Base-by-base conservation (phyloP, 345 rosid genomes). In the Carallia brachiata region DNA sequence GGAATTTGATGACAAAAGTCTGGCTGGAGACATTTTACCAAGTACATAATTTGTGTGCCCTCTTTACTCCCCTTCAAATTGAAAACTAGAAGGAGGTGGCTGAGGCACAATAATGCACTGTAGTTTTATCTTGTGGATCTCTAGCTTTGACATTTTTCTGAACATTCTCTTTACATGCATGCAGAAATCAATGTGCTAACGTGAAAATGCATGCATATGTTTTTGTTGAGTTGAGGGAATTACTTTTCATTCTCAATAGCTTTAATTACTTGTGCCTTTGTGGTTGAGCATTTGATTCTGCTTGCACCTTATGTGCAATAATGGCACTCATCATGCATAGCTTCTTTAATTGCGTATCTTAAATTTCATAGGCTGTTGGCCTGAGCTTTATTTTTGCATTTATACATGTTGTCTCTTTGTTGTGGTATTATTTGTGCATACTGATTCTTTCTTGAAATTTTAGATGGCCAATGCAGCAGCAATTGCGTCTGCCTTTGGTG, bases 401-500 rank as follows among this genome's bases (percentile, higher is more conserved):
- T 10, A 27, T 19, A 27, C 60, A 8, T 23, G 13, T 56, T 4
- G 15, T 56, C 31, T 27, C 15, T 7, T 7, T 15, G 36, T 7
- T 62, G 52, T 52, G 59, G 4, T 70, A 36, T 36, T 1, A 16
- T 65, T 64, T 44, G 48, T 40, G 10, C 55, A 12, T 12, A 31
- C 4, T 23, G 63, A 54, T 34, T 8, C 52, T 36, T 36, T 64
- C 34, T 47, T 52, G 40, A 48, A 52, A 70, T 53, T 61, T 65
- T 82, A 92, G 99, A 88, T 87, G 94, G 83, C 90, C 59, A 92
- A 95, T 85, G 89, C 89, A 31, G 85, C 97, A 63, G 99, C 96
- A 59, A 92, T 92, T 66, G 96, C 96, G 69, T 90, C 97, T 73
- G 99, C 98, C 75, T 95, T 92, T 79, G 94, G 98, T 64, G 94